Conservation (phyloP, 2,329 filamentous ascomycete species). For the Aspergillus fumigatus region DNA sequence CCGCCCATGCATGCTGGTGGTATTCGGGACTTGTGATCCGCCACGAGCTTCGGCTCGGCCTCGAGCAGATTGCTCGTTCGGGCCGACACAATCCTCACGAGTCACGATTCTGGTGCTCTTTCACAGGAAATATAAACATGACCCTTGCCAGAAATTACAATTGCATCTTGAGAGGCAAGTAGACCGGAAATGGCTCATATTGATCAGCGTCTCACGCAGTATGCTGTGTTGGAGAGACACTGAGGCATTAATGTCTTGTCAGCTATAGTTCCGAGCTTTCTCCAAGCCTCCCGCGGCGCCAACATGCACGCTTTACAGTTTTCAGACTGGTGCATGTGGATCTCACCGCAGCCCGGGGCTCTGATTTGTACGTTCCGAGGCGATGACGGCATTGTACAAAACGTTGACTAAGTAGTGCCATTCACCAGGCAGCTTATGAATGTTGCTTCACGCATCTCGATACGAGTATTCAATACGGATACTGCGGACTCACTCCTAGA, state of each 20-base stretch:
- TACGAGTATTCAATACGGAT: background rate
- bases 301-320: background rate
- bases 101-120: background rate
- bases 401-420: background rate
- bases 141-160: background rate
- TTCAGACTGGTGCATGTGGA: background rate
- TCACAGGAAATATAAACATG: background rate
- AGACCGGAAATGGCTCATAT: background rate
- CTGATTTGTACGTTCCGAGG: background rate
- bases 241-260: background rate
- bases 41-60: background rate
- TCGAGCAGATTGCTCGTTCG: background rate
- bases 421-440: background rate
- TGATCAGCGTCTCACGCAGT: background rate
- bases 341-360: background rate
- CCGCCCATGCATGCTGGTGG: background rate
- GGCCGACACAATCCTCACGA: background rate
- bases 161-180: background rate
- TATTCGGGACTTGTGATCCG: background rate
- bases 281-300: background rate
- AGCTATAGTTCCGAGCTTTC: background rate
- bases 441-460: background rate
- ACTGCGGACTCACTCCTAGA: background rate
- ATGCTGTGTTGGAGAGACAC: background rate
- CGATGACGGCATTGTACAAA: background rate